Evolutionary conservation across 2,329 filamentous ascomycete genomes (phyloP), one percentile per base, ranked within the genome.

Genomic region (Paramyrothecium roridum): DNA sequence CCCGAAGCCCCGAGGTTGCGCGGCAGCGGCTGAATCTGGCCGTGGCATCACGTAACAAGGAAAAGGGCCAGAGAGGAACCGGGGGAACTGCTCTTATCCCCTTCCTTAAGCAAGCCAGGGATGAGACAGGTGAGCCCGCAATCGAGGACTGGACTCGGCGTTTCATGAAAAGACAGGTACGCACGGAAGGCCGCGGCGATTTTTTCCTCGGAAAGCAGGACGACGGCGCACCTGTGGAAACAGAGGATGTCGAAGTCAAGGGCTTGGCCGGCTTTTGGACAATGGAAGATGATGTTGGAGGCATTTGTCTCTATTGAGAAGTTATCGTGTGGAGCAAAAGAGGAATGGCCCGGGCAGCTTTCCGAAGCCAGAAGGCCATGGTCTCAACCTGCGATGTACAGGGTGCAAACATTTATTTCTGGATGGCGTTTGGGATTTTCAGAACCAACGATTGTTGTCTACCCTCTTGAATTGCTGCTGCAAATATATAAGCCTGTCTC

Each of bases 11-110:
- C 20, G 80, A 81, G 67, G 76, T 71, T n/a, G 73, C 73, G 64
- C 76, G 77, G 43, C 73, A 70, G 60, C 66, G 67, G 62, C 56
- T 83, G 53, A 91, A 93, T 61, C 78, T 93, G 13, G 86, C 86
- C 2, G 80, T 82, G 3, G 80, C 83, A 1, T 82, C 81, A 2
- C 73, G 75, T 17, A 75, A 78, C 61, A 70, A 74, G 19, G 74
- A 76, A 50, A 75, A 79, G 66, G 88, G 88, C 52, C 81, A 96
- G 26, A 90, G 89, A 48, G 95, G 95, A 2, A 99, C 95, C 0
- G 95, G 95, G 16, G 95, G 95, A 17, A 98, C 95, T 0, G 90
- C 93, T 0, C 77, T 99, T 55, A 97, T 99, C 54, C 91, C 93
- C 0, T 99, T 99, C 73, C 78, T 99, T 58, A 97, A 98, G 74